Evolutionary conservation across 1,284 basidiomycete species (phyloP).

Genomic region (Pisolithus thermaeus): DNA sequence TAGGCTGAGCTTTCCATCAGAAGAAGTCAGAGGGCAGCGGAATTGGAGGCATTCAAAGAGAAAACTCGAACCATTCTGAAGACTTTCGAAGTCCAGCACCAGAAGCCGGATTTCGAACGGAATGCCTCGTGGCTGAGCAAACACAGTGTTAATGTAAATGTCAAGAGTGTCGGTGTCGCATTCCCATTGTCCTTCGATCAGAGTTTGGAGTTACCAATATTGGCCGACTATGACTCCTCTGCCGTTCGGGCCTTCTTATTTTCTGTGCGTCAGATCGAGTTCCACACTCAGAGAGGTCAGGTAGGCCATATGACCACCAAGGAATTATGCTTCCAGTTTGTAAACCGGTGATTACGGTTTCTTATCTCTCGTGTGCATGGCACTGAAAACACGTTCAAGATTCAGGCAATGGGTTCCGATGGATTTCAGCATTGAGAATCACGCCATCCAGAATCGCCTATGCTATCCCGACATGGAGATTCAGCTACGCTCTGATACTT

Average conservation of each 20-base stretch:
- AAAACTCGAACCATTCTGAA: slow-evolving; percentile 67
- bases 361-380: neutral
- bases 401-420: slow-evolving; percentile 68
- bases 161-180: slow-evolving; percentile 76
- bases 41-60: slow-evolving; percentile 78
- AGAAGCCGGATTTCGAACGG: slow-evolving; percentile 35
- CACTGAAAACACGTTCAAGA: slow-evolving; percentile 32
- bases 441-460: slow-evolving; percentile 71
- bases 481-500: slow-evolving; percentile 57
- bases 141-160: slow-evolving; percentile 57
- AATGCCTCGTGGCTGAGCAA: slow-evolving; percentile 58
- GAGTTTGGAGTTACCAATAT: slow-evolving; percentile 43
- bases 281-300: slow-evolving; percentile 69
- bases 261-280: slow-evolving; percentile 69
- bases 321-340: slow-evolving; percentile 79
- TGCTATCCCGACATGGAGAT: slow-evolving; percentile 78
- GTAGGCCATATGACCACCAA: slow-evolving; percentile 72
- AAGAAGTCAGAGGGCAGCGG: slow-evolving; percentile 66
- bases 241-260: slow-evolving; percentile 77
- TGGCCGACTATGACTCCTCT: slow-evolving; percentile 32
- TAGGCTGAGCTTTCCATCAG: slow-evolving; percentile 71
- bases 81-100: slow-evolving; percentile 62
- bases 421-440: slow-evolving; percentile 70
- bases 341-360: slow-evolving; percentile 50
- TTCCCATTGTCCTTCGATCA: slow-evolving; percentile 68